Conservation (phyloP, 495 filamentous ascomycete genomes). For the Tuber indicum region DNA sequence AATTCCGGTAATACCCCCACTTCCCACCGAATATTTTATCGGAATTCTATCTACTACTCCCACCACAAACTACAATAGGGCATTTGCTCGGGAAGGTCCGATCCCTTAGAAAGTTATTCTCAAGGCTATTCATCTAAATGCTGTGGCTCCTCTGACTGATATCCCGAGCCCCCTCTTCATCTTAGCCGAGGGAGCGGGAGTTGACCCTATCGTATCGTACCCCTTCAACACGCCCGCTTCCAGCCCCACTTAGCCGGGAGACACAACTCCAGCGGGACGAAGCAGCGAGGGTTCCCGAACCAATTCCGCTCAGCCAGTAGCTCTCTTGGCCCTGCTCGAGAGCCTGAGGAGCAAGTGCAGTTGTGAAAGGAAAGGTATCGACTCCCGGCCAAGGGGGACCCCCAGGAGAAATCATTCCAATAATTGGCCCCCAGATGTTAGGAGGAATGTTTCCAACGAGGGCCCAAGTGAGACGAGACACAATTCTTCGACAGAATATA, state of each 20-base stretch:
- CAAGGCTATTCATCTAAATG: constrained; percentile 6
- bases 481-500: background rate
- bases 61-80: background rate
- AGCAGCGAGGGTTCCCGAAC: too few relatives aligned
- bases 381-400: background rate
- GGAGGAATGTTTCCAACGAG: background rate
- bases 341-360: too few relatives aligned
- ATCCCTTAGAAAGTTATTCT: constrained; percentile 8
- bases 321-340: too few relatives aligned
- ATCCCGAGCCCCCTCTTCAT: constrained; percentile 19
- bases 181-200: background rate
- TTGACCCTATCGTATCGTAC: background rate
- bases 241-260: too few relatives aligned
- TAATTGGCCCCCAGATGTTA: background rate
- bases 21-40: background rate
- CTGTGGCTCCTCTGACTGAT: constrained; percentile 13
- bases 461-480: background rate
- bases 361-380: background rate
- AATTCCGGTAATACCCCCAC: background rate
- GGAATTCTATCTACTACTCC: background rate
- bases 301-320: too few relatives aligned
- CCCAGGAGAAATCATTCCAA: background rate
- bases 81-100: constrained; percentile 15
- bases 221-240: too few relatives aligned
- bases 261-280: too few relatives aligned